These are phyloP conservation scores for Aspergillus funiculosus DNA, from an alignment of 495 filamentous ascomycete genomes.

Conservation along the genomic window DNA sequence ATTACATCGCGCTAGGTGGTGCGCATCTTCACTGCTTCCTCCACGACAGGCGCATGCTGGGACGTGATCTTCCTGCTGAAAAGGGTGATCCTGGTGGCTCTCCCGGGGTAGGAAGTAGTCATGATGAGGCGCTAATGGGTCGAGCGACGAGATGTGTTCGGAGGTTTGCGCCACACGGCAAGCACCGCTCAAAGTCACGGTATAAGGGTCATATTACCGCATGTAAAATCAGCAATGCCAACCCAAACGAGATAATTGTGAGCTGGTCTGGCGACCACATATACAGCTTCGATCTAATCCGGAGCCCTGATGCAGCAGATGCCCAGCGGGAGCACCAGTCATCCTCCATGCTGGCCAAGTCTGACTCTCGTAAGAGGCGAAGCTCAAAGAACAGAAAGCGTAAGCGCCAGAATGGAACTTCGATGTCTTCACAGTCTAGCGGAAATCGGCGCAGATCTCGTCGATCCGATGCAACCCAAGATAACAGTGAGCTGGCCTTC, in stretches of 20 bases:
- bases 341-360: constrained; percentile 14
- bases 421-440: constrained; percentile 42
- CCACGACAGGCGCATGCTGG: constrained; percentile 69
- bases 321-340: constrained; percentile 13
- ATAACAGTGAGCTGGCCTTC: constrained; percentile 39
- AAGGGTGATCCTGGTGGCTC: constrained; percentile 38
- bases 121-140: constrained; percentile 54
- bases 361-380: constrained; percentile 23
- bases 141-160: constrained; percentile 65
- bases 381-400: constrained; percentile 47
- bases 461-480: constrained; percentile 27
- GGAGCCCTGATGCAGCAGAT: constrained; percentile 53
- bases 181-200: constrained; percentile 44
- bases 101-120: constrained; percentile 29
- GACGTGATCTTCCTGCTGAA: constrained; percentile 53
- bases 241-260: constrained; percentile 67
- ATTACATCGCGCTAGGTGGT: constrained; percentile 72
- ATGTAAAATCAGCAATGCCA: constrained; percentile 72
- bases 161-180: constrained; percentile 60
- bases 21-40: constrained; percentile 70
- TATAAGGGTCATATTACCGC: constrained; percentile 67
- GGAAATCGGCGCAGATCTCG: constrained; percentile 39
- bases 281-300: constrained; percentile 66
- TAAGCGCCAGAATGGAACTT: constrained; percentile 48
- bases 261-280: constrained; percentile 74